phyloP scores from a whole-genome alignment of 179 eudicot genomes.

The Beta lomatogona region DNA sequence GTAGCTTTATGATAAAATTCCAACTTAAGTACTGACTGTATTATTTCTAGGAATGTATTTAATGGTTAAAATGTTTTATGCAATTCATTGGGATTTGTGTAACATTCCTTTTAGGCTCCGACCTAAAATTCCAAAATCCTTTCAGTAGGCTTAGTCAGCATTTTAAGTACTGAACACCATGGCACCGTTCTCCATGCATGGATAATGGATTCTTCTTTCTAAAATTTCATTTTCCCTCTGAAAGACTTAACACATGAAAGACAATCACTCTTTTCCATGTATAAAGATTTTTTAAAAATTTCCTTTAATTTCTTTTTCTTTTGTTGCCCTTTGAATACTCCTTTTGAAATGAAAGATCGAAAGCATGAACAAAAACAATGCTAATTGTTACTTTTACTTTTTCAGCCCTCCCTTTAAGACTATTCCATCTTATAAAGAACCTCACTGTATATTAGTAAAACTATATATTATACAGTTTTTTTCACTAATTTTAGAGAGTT shows the following conservation, averaged over 20 bases:
- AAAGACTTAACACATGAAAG: constrained; percentile 16
- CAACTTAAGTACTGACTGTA: no score
- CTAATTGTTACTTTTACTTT: constrained; percentile 33
- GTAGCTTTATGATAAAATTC: no score
- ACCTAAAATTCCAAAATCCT: no score
- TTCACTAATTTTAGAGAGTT: not conserved
- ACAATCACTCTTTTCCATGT: constrained; percentile 60
- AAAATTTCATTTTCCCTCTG: not conserved
- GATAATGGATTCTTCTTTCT: constrained; percentile 15
- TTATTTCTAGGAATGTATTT: no score
- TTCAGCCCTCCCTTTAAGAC: constrained; percentile 70
- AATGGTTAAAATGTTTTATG: no score
- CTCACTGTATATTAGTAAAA: constrained; percentile 12
- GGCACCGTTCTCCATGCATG: constrained; percentile 7
- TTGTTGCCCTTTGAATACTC: constrained; percentile 24
- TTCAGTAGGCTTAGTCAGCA: not conserved
- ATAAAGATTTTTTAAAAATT: constrained; percentile 12
- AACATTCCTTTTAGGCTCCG: no score
- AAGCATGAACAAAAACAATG: constrained; percentile 30
- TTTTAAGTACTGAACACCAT: not conserved
- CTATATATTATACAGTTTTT: constrained; percentile 15
- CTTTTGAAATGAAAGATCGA: constrained; percentile 36
- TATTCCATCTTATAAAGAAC: constrained; percentile 61
- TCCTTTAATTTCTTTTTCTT: constrained; percentile 24
- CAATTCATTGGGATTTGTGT: no score